Evolutionary conservation across 306 rosid genomes (phyloP), one percentile per base, ranked within the genome.

Genomic region (Prinsepia uniflora): DNA sequence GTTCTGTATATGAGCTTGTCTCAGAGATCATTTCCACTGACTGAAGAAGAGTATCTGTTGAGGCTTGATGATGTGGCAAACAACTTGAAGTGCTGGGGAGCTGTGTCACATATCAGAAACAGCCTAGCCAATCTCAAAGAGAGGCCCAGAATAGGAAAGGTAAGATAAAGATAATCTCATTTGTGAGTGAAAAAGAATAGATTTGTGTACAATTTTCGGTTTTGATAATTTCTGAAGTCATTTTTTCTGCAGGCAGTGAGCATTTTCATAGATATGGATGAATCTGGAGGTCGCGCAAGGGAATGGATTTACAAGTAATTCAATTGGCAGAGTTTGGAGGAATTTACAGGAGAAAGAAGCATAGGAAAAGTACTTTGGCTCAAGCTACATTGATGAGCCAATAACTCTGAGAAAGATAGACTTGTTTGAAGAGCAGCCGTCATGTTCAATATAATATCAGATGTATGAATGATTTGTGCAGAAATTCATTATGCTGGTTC

Each of bases 101-200:
- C 98, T 77, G 98, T 94, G 73, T 87, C 98, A n/a, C 97, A 94
- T 75, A 87, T 94, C 72, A 84, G 96, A 64, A 94, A 79, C 88
- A 94, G 98, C 86, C 86, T 90, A 43, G 87, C 81, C 22, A 89
- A 87, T 43, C 79, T 79, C 48, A 94, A 90, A 84, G 97, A 94
- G 66, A 82, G 95, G 57, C 98, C 98, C 70, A 89, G 98, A 74
- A 94, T 94, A 69, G 98, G 98, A 68, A 94, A 94, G 96, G 97
- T 93, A 81, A 14, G 5, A 50, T 44, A 19, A 36, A 55, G 0
- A 5, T 59, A 20, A 30, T 10, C 36, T 55, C 7, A 56, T 54
- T 8, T 54, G 13, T 5, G 3, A 8, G 30, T 54, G 13, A 56
- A 56, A 56, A 54, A 54, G 8, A 10, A 22, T 0, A 42, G 67